Evolutionary conservation across 106 monocot species (phyloP).

Genomic region (Platanthera zijinensis): DNA sequence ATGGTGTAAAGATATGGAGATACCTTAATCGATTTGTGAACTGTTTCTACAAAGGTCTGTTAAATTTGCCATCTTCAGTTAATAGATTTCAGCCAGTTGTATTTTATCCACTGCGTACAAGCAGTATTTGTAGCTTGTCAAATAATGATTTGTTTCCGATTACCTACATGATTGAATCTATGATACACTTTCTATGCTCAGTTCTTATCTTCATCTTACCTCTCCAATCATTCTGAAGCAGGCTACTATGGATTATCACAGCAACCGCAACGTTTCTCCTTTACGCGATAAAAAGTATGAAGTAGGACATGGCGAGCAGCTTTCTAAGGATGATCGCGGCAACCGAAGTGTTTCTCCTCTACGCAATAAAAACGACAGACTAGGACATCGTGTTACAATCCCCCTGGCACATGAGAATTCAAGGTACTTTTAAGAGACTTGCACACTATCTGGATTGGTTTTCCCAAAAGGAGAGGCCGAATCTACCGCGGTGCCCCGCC

Average conservation of each 20-base stretch:
- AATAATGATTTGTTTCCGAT: not conserved
- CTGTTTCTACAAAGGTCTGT: too few species aligned
- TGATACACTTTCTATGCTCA: not conserved
- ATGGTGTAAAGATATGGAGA: not conserved
- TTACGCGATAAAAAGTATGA: conserved; percentile 32
- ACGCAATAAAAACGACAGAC: conserved; percentile 25
- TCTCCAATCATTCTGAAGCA: conserved; percentile 1
- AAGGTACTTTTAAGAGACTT: conserved; percentile 19
- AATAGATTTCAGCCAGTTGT: not conserved
- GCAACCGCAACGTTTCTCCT: conserved; percentile 51
- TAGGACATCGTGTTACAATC: conserved; percentile 16
- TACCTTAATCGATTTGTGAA: not conserved
- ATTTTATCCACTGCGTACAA: not conserved
- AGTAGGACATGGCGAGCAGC: not conserved
- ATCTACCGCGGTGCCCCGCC: too few species aligned
- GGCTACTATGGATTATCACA: not conserved
- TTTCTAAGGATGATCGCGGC: not conserved
- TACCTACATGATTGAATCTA: not conserved
- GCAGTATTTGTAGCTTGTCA: not conserved
- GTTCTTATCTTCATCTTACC: not conserved
- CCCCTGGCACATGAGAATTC: conserved; percentile 15
- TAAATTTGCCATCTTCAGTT: too few species aligned
- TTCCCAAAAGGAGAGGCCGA: too few species aligned
- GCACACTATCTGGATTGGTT: too few species aligned
- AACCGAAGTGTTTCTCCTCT: conserved; percentile 61